Evolutionary conservation across 1,284 basidiomycete genomes (phyloP), one percentile per base, ranked within the genome.

Genomic region (Porphyrellus sp.): DNA sequence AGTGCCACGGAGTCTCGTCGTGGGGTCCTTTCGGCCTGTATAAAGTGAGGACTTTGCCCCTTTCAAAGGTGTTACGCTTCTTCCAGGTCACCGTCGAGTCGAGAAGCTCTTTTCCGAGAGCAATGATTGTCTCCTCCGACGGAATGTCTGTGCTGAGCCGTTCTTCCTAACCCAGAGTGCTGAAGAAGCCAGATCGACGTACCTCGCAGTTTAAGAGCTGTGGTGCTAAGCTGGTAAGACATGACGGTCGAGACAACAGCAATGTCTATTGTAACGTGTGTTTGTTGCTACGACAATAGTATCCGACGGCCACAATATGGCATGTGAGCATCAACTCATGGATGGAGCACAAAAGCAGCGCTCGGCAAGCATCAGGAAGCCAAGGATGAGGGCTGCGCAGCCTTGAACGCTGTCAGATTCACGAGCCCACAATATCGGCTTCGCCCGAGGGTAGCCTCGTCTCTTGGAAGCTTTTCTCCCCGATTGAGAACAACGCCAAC

Each of bases 391-490:
- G 57, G 42, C 37, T 24, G 42, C 31, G 21, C n/a, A 12, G 51
- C 48, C 34, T 52, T 62, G 51, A 56, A 52, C 24, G 57, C 45
- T 34, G 53, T 55, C 40, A 87, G 72, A 61, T 92, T 77, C 40
- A 89, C 84, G 43, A 87, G 75, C 13, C 82, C 88, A 68, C 87
- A 90, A 69, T 79, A 83, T 31, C 91, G 80, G 71, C 86, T 90
- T 46, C 91, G 82, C 18, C 94, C 94, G 16, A 76, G 71, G 1
- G 69, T 65, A 3, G 74, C 70, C 67, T 91, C 86, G 64, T 96
- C 86, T 52, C 93, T 79, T 11, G 94, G 94, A 24, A 98, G 78
- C 58, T 79, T 82, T 64, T 97, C 93, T 37, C 88, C 87, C 47
- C 82, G 82, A 44, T 83, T 77, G 38, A 88, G 77, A 13, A 90